Base-by-base conservation (phyloP, 225 moss, liverwort and hornwort species). In the Lunularia cruciata region DNA sequence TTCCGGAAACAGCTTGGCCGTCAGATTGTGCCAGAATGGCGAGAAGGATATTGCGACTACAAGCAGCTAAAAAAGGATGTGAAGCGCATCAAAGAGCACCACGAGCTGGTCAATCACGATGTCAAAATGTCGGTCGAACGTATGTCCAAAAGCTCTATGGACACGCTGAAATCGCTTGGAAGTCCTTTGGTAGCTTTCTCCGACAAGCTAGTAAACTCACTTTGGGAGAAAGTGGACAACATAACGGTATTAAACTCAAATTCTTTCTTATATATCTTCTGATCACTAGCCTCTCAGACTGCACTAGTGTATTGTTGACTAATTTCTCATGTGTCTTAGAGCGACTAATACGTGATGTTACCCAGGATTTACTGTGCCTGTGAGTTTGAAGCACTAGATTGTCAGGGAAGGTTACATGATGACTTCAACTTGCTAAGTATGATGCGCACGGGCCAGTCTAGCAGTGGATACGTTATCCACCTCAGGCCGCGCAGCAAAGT, bases 1-100 rank as follows among this genome's bases (percentile, higher is more conserved):
- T 78, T 78, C 53, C 78, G 69, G 54, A 78, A 78, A 67, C 73
- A 78, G 8, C 38, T 78, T 32, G 73, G 48, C 23, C 55, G 54
- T 37, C 78, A 78, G 63, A 26, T 78, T n/a, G 78, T 69, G 12
- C 73, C 69, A 6, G 73, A 78, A 63, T 78, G 78, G 78, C 54
- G 57, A 56, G 69, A 73, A 53, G 78, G 68, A 22, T 78, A 78
- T 47, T 78, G 78, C 69, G 68, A 78, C 43, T 78, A 78, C 47
- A 78, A 78, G 73, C 73, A 73, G 68, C 63, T 78, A 0, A 78
- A 78, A 35, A 56, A 47, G 46, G 47, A 68, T 22, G 57, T 78
- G 23, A 73, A 69, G 73, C 62, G 73, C 6, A 73, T 78, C 60
- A 78, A 73, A 35, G 68, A 69, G 65, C 58, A 59, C 11, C 63